phyloP scores from a whole-genome alignment of 1,284 basidiomycete species.

The Ceratobasidium papillatum region DNA sequence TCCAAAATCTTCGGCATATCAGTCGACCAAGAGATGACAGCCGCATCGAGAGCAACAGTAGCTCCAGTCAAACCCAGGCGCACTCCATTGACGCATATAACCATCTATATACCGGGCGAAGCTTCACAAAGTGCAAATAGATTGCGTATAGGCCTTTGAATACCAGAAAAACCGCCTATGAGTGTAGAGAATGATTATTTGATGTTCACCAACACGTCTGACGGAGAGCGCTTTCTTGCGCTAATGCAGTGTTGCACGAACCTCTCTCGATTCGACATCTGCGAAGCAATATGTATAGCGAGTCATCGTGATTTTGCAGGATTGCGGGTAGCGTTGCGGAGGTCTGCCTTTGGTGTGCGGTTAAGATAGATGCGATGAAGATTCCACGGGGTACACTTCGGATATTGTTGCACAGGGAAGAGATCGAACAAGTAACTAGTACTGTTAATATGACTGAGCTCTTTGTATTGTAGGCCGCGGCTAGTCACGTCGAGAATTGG shows the following conservation, averaged over 20 bases:
- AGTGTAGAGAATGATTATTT: slow-evolving; percentile 6
- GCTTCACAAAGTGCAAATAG: slow-evolving; percentile 7
- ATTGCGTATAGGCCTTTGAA: neutral
- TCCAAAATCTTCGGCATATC: neutral
- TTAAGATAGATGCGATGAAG: slow-evolving; percentile 9
- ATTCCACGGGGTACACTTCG: slow-evolving; percentile 15
- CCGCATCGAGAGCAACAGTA: slow-evolving; percentile 7
- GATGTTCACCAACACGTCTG: slow-evolving; percentile 18
- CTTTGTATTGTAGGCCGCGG: too few species aligned
- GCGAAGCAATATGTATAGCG: neutral
- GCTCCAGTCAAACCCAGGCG: slow-evolving; percentile 16
- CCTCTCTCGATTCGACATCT: slow-evolving; percentile 12
- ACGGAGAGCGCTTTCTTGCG: slow-evolving; percentile 5
- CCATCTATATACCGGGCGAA: neutral
- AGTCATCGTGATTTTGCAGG: slow-evolving; percentile 5
- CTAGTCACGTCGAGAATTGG: neutral
- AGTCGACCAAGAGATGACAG: neutral
- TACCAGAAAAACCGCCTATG: slow-evolving; percentile 6
- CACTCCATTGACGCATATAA: slow-evolving; percentile 3
- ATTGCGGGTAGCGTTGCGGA: too few species aligned
- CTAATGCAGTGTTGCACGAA: neutral
- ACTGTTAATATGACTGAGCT: too few species aligned
- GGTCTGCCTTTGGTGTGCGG: slow-evolving; percentile 10
- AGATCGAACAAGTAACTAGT: neutral
- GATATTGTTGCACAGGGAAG: slow-evolving; percentile 5